Percentiles rank a stretch among this genome's conserved stretches.
These are phyloP conservation scores for Medicago ruthenica DNA, from an alignment of 306 rosid genomes.

Conservation along the genomic window DNA sequence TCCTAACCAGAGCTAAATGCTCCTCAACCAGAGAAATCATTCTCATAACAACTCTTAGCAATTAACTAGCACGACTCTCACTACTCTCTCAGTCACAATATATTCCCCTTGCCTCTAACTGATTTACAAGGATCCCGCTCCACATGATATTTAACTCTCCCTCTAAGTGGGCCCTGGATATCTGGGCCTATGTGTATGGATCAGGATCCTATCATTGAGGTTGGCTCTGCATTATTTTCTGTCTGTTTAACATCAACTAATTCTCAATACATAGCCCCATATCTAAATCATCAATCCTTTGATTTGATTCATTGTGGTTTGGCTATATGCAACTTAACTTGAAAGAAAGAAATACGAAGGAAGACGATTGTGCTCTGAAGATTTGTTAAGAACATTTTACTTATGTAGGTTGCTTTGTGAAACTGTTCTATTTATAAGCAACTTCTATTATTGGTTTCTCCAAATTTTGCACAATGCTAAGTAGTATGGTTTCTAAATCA, in stretches of 20 bases:
- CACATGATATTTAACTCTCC: too few species aligned
- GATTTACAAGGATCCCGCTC: too few species aligned
- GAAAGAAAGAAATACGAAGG: constrained; percentile 11
- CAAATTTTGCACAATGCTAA: constrained; percentile 14
- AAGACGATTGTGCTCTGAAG: constrained; percentile 33
- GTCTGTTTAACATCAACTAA: background rate
- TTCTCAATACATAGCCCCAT: background rate
- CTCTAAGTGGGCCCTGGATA: too few species aligned
- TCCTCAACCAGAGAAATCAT: too few species aligned
- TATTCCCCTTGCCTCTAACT: too few species aligned
- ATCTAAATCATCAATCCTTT: background rate
- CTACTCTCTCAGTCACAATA: too few species aligned
- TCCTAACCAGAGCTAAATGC: too few species aligned
- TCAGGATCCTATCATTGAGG: too few species aligned
- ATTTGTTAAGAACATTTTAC: constrained; percentile 15
- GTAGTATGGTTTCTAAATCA: constrained; percentile 26
- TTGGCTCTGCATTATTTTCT: background rate
- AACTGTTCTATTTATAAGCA: background rate
- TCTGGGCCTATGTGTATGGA: too few species aligned
- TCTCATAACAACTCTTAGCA: too few species aligned
- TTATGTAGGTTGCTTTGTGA: constrained; percentile 22
- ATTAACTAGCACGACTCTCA: too few species aligned
- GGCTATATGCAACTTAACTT: background rate
- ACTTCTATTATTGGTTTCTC: constrained; percentile 18
- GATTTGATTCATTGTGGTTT: background rate